phyloP scores from a whole-genome alignment of 352 stramenopile genomes.

The Phytophthora cryptogea region DNA sequence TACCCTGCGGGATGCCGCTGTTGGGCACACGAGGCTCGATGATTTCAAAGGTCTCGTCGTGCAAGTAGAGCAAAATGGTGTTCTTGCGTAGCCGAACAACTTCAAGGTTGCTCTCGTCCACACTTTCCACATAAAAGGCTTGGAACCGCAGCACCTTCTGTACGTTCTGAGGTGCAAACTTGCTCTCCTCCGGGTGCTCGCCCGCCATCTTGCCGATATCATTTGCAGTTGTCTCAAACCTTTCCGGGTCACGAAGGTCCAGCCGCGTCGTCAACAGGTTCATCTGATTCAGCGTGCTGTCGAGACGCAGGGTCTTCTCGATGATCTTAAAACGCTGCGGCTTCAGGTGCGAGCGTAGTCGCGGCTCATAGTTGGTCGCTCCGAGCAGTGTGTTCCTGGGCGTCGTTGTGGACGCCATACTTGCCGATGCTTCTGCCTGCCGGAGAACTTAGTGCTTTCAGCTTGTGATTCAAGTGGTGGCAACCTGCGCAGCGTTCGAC shows the following conservation, averaged over 20 bases:
- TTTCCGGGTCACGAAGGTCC: conserved; percentile 58
- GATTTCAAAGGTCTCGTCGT: conserved; percentile 90
- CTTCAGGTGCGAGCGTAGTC: conserved; percentile 69
- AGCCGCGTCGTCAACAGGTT: conserved; percentile 61
- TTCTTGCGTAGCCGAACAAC: conserved; percentile 73
- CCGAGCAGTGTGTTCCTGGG: conserved; percentile 79
- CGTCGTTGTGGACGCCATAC: conserved; percentile 53
- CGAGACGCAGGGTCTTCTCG: conserved; percentile 57
- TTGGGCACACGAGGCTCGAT: conserved; percentile 82
- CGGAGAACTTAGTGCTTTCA: conserved; percentile 20
- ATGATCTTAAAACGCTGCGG: conserved; percentile 83
- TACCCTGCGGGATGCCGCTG: conserved; percentile 87
- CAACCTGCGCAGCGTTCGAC: neutral
- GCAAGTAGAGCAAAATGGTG: conserved; percentile 81
- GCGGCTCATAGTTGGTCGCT: conserved; percentile 73
- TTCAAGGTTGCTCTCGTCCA: conserved; percentile 85
- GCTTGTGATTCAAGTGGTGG: conserved; percentile 6
- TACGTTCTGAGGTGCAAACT: conserved; percentile 82
- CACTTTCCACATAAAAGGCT: conserved; percentile 82
- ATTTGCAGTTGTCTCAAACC: conserved; percentile 63
- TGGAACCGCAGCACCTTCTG: conserved; percentile 87
- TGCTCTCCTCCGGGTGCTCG: conserved; percentile 56
- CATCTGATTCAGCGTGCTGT: conserved; percentile 65
- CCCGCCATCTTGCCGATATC: conserved; percentile 55
- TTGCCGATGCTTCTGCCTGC: conserved; percentile 13